phyloP scores from a whole-genome alignment of 352 stramenopile genomes.

The Peronospora destructor region DNA sequence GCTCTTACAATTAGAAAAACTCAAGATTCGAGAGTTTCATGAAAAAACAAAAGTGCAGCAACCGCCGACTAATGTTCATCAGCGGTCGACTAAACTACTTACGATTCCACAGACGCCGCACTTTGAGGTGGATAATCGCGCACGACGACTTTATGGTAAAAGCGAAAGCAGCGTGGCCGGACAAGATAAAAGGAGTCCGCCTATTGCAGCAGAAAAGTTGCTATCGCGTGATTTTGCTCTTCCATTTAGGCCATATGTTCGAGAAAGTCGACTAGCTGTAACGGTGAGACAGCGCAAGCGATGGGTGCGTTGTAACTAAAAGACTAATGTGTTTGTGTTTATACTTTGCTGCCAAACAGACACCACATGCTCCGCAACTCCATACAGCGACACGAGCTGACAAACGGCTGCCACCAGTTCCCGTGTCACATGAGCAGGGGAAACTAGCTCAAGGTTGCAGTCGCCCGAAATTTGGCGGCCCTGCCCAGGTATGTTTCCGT shows the following conservation, averaged over 20 bases:
- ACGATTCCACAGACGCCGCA: slow-evolving; percentile 68
- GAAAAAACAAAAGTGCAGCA: slow-evolving; percentile 64
- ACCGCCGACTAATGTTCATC: slow-evolving; percentile 56
- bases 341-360: slow-evolving; percentile 11
- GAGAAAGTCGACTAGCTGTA: slow-evolving; percentile 18
- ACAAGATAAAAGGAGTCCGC: slow-evolving; percentile 16
- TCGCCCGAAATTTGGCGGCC: slow-evolving; percentile 23
- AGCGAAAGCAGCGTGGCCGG: slow-evolving; percentile 16
- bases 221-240: slow-evolving; percentile 32
- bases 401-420: slow-evolving; percentile 24
- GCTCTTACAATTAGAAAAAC: slow-evolving; percentile 53
- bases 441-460: slow-evolving; percentile 23
- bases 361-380: slow-evolving; percentile 33
- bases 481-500: slow-evolving; percentile 35
- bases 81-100: slow-evolving; percentile 74
- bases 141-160: slow-evolving; percentile 30
- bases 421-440: slow-evolving; percentile 21
- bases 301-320: not conserved
- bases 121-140: slow-evolving; percentile 52
- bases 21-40: slow-evolving; percentile 76
- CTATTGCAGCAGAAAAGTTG: slow-evolving; percentile 35
- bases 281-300: slow-evolving; percentile 16
- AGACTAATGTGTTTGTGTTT: slow-evolving; percentile 5
- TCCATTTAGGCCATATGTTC: slow-evolving; percentile 21
- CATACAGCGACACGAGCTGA: slow-evolving; percentile 36